Evolutionary conservation across 495 filamentous ascomycete genomes (phyloP).

Genomic region (Tuber aestivum): DNA sequence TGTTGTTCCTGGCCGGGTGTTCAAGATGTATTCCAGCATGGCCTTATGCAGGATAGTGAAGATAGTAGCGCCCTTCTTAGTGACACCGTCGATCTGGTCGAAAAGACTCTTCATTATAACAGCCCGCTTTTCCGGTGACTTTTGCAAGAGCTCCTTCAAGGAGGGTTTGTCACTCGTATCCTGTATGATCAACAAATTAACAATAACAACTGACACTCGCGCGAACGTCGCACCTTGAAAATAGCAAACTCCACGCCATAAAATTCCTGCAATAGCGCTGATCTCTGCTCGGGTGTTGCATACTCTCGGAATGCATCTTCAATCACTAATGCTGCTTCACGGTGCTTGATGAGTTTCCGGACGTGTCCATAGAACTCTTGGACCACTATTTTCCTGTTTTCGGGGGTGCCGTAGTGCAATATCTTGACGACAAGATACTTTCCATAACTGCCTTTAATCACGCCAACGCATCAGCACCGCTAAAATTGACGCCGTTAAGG

Average conservation of each 20-base stretch:
- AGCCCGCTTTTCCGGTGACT: conserved; percentile 73
- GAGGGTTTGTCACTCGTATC: conserved; percentile 47
- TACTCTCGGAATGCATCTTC: conserved; percentile 90
- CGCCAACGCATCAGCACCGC: not conserved
- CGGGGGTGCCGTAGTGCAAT: conserved; percentile 76
- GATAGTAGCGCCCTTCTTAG: conserved; percentile 91
- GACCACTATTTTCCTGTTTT: conserved; percentile 78
- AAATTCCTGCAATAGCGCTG: conserved; percentile 83
- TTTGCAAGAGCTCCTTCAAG: conserved; percentile 64
- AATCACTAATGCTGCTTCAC: conserved; percentile 92
- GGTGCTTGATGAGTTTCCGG: conserved; percentile 85
- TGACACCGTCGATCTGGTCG: conserved; percentile 77
- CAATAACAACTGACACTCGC: not conserved
- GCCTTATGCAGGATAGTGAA: conserved; percentile 97
- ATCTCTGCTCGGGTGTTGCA: conserved; percentile 76
- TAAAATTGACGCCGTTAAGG: not conserved
- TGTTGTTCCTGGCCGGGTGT: conserved; percentile 63
- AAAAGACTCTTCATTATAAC: conserved; percentile 78
- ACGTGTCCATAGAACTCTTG: conserved; percentile 93
- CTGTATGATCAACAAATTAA: not conserved
- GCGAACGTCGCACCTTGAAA: conserved; percentile 49
- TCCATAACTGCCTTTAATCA: conserved; percentile 54
- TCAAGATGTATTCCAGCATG: conserved; percentile 93
- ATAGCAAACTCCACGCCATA: conserved; percentile 91
- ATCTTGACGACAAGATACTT: conserved; percentile 96